Base-by-base conservation (phyloP, 495 filamentous ascomycete genomes). In the Penicillium canescens region DNA sequence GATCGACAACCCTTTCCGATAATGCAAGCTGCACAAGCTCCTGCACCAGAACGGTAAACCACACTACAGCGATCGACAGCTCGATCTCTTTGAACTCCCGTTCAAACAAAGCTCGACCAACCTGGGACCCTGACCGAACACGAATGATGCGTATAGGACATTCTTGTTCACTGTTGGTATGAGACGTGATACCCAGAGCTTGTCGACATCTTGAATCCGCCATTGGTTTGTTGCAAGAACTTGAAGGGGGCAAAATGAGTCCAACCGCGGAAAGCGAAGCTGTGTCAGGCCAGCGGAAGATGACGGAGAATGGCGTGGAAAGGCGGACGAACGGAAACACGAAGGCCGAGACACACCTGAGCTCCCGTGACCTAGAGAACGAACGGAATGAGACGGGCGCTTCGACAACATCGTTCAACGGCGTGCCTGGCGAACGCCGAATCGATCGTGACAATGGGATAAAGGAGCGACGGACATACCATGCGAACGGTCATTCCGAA, bases 251-350 rank as follows among this genome's bases (percentile, higher is more conserved):
- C 38, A 54, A 4, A 3, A 61, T 65, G 59, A 50, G 21, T 7
- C 55, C 55, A 7, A 31, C n/a, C 7, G 49, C 35, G 28, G 58
- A 59, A 14, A 50, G 24, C n/a, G 44, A 38, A 42, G 37, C 45
- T 41, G 7, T n/a, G 26, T 23, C 56, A 37, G 16, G 28, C 33
- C 49, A 59, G 21, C 41, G 36, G 24, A 52, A 54, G 38, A 46
- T 42, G 24, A 41, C 44, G 6, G 59, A 49, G 10, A 33, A 61
- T 39, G 28, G 44, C 4, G 13, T 31, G 5, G 11, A 35, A 6
- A 35, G 34, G 33, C 47, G 37, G 2, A 28, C 18, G 14, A 42
- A 44, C 8, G 42, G 52, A 43, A 55, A 12, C 3, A 9, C 13
- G 14, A 51, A 51, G 7, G 4, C 6, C 10, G 12, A 36, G 1